Evolutionary conservation across 495 filamentous ascomycete species (phyloP), one percentile per base, ranked within the genome.

Genomic region (Aspergillus baeticus): DNA sequence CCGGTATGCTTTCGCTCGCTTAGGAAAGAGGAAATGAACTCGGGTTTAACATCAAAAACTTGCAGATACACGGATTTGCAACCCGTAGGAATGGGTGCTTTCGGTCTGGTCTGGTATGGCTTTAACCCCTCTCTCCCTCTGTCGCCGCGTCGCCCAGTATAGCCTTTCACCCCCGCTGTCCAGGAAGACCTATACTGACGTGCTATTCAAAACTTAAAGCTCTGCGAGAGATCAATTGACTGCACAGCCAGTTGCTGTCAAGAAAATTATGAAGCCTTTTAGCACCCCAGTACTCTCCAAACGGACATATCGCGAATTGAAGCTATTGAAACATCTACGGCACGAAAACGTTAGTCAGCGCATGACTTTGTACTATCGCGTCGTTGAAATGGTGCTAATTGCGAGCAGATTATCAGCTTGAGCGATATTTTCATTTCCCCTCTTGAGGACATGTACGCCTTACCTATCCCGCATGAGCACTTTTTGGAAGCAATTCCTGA

Each of bases 241-340:
- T 49, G 86, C 80, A 64, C 91, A 96, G 69, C 90, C 90, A 67
- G 94, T 98, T 55, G 94, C 94, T 29, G 91, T 98, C 64, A 98
- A 98, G 84, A 98, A 98, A 81, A 98, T 98, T 67, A 98, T 98
- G 95, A 98, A 98, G 80, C 94, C 94, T 6, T 98, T 98, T 77
- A 96, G 91, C 80, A 98, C 94, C 10, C 94, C 94, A 6, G 94
- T 98, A 41, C 77, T 98, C 37, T 94, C 94, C 18, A 98, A 98
- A 80, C 81, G 94, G 67, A 98, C 94, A 22, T 98, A 98, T 68
- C 88, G 94, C 55, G 94, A 98, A 69, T 78, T 98, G 72, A 98
- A 98, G 81, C 82, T 98, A 53, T 77, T 98, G 63, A 98, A 98
- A 77, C 94, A 98, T 68, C 77, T 98, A 41, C 88, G 85, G 63